Conservation (phyloP, 164 flowering plant genomes). For the Stephania japonica region DNA sequence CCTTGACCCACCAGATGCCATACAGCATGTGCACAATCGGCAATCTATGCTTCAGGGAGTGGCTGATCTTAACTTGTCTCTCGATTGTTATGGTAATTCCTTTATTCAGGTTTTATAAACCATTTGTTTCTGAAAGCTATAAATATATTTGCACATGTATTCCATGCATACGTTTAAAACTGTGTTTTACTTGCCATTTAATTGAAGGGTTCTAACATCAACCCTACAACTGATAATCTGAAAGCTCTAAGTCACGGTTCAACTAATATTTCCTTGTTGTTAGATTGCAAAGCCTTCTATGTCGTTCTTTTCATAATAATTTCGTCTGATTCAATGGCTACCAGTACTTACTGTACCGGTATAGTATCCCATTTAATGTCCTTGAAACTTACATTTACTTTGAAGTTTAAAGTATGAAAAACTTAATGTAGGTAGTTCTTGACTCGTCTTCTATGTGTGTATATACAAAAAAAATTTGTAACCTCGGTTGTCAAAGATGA, state of each 20-base stretch:
- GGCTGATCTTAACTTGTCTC: slow-evolving; percentile 70
- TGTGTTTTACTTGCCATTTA: neutral
- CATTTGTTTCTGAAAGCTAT: neutral
- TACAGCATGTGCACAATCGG: slow-evolving; percentile 74
- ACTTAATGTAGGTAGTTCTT: too few relatives aligned
- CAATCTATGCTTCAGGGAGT: slow-evolving; percentile 92
- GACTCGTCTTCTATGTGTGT: too few relatives aligned
- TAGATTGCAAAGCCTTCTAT: too few relatives aligned
- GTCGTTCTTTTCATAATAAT: too few relatives aligned
- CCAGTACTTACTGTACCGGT: too few relatives aligned
- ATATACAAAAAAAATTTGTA: too few relatives aligned
- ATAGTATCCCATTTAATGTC: too few relatives aligned
- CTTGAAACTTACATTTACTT: too few relatives aligned
- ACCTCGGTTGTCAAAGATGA: too few relatives aligned
- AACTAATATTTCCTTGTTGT: too few relatives aligned
- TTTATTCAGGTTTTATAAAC: slow-evolving; percentile 1
- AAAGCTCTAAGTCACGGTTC: neutral
- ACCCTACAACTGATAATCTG: neutral
- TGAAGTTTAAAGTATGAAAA: too few relatives aligned
- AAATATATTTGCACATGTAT: neutral
- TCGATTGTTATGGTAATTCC: slow-evolving; percentile 54
- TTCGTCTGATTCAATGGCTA: too few relatives aligned
- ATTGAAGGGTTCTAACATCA: neutral
- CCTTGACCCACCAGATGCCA: slow-evolving; percentile 95
- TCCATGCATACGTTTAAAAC: neutral